Evolutionary conservation across 163 green algal genomes (phyloP).

Genomic region (Coccomyxa subellipsoidea): DNA sequence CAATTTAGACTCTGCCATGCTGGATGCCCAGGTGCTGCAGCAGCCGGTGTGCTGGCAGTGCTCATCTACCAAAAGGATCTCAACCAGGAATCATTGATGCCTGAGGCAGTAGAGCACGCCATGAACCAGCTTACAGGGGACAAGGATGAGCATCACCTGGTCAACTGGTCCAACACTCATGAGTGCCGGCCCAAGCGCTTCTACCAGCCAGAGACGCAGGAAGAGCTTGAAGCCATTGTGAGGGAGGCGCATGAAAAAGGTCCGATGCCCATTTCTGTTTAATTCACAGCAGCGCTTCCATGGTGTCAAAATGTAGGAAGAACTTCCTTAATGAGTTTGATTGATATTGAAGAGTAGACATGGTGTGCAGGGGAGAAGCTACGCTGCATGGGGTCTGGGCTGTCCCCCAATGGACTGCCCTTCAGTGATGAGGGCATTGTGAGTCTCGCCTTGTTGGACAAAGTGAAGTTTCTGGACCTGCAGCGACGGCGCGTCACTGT

Average conservation of each 20-base stretch:
- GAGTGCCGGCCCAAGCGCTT: conserved; percentile 39
- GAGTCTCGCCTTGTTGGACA: conserved; percentile 84
- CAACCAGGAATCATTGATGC: neutral
- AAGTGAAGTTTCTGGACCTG: conserved; percentile 43
- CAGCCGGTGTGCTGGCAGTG: neutral
- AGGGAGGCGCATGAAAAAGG: conserved; percentile 41
- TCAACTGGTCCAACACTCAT: conserved; percentile 95
- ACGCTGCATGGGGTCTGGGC: conserved; percentile 73
- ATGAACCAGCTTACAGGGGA: neutral
- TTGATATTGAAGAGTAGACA: too few species aligned
- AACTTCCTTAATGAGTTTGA: neutral
- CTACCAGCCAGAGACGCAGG: conserved; percentile 75
- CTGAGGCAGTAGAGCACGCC: neutral
- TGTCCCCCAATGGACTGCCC: conserved; percentile 91
- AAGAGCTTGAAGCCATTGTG: conserved; percentile 81
- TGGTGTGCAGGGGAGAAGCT: conserved; percentile 53
- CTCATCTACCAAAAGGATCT: neutral
- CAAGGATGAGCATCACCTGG: conserved; percentile 20
- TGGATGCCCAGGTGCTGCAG: neutral
- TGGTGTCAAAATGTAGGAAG: neutral
- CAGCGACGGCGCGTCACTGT: conserved; percentile 68
- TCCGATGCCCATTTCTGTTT: neutral
- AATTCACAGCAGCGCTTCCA: neutral
- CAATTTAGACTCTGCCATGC: too few species aligned
- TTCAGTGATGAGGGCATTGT: conserved; percentile 86